Conservation (phyloP, 2,329 filamentous ascomycete genomes). For the Aschersonia sp. region DNA sequence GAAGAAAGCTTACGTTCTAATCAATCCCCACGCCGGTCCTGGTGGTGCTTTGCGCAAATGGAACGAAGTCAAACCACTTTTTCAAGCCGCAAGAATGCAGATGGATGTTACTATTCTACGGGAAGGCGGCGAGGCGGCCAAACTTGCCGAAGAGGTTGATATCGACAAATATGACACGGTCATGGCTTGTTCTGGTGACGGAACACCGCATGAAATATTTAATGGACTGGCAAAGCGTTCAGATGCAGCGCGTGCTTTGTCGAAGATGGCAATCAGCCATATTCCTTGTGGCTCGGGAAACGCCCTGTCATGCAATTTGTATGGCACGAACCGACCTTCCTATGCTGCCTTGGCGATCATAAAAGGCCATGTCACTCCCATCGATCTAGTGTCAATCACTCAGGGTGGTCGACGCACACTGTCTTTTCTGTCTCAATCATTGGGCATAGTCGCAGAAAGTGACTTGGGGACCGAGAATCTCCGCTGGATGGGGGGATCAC, state of each 20-base stretch:
- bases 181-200: slow-evolving; percentile 83
- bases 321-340: slow-evolving; percentile 63
- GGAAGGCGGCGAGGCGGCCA: slow-evolving; percentile 61
- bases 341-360: slow-evolving; percentile 70
- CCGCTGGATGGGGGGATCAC: slow-evolving; percentile 78
- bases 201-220: slow-evolving; percentile 84
- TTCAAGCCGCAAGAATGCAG: slow-evolving; percentile 66
- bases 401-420: slow-evolving; percentile 62
- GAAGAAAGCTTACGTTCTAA: slow-evolving; percentile 72
- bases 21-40: slow-evolving; percentile 85
- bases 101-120: slow-evolving; percentile 61
- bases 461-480: slow-evolving; percentile 84
- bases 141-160: slow-evolving; percentile 63
- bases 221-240: slow-evolving; percentile 71
- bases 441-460: slow-evolving; percentile 80
- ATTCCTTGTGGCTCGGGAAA: slow-evolving; percentile 91
- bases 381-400: slow-evolving; percentile 81
- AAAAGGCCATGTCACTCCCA: slow-evolving; percentile 70
- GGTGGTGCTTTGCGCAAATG: slow-evolving; percentile 63
- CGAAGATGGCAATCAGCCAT: slow-evolving; percentile 68
- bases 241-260: slow-evolving; percentile 62
- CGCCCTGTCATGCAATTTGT: slow-evolving; percentile 80
- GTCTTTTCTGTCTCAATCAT: slow-evolving; percentile 80
- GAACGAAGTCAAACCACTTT: slow-evolving; percentile 65
- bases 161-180: slow-evolving; percentile 73